Evolutionary conservation across 2,329 filamentous ascomycete species (phyloP).

Genomic region (Alternaria novae-zelandiae): DNA sequence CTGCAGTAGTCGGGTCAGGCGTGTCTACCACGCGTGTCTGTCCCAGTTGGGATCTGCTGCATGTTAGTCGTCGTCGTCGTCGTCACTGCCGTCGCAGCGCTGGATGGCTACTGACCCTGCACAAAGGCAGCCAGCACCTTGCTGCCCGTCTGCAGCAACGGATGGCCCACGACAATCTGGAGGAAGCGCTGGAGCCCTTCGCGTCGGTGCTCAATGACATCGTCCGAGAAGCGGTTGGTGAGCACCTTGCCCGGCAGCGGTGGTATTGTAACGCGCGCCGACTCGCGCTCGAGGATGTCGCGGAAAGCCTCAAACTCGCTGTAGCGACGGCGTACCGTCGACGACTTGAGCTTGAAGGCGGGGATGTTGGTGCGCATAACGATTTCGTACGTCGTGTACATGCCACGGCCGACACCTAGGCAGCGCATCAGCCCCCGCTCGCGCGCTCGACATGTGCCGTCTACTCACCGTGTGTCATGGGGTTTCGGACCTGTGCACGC

Average conservation of each 20-base stretch:
- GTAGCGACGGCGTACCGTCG: conserved; percentile 88
- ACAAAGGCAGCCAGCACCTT: conserved; percentile 97
- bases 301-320: conserved; percentile 99
- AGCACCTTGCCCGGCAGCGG: conserved; percentile 97
- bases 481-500: conserved; percentile 78
- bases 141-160: conserved; percentile 93
- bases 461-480: conserved; percentile 50
- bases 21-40: conserved; percentile 52
- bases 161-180: conserved; percentile 96
- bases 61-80: conserved; percentile 17
- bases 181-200: conserved; percentile 94
- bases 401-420: conserved; percentile 93
- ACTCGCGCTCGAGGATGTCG: conserved; percentile 95
- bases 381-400: conserved; percentile 99
- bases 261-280: conserved; percentile 91
- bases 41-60: conserved; percentile 83
- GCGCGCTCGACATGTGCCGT: not conserved
- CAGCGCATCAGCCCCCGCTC: conserved; percentile 51
- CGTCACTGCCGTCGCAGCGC: not conserved
- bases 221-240: conserved; percentile 96
- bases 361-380: conserved; percentile 98
- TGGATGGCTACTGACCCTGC: conserved; percentile 69
- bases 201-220: conserved; percentile 93
- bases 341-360: conserved; percentile 90
- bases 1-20: not conserved